A percentile compares a stretch with the other conserved stretches of the same genome.
Conservation (phyloP, 257 asterid genomes). For the Solanum virginianum region DNA sequence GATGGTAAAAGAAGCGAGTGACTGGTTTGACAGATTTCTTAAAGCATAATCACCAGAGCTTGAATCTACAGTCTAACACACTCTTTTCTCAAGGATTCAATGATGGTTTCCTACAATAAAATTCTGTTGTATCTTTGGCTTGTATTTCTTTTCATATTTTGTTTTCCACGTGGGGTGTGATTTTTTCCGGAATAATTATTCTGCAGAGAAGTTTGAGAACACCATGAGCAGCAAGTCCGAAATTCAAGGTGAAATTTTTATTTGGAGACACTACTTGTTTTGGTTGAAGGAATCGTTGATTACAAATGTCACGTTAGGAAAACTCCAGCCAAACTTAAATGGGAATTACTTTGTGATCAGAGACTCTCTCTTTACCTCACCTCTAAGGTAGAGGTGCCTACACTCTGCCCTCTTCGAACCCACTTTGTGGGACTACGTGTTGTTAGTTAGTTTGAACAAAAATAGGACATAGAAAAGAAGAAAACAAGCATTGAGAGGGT, state of each 20-base stretch:
- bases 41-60: neutral
- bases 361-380: too few species aligned
- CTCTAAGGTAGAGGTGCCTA: too few species aligned
- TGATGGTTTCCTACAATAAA: neutral
- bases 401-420: too few species aligned
- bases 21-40: slow-evolving; percentile 49
- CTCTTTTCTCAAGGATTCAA: neutral
- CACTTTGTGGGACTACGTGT: too few species aligned
- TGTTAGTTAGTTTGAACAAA: too few species aligned
- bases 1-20: slow-evolving; percentile 75
- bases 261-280: neutral
- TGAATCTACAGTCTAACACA: neutral
- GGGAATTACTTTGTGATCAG: neutral
- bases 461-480: neutral
- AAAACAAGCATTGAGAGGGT: neutral
- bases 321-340: neutral
- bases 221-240: too few species aligned
- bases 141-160: neutral
- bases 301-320: neutral
- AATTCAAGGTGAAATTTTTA: too few species aligned
- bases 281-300: neutral
- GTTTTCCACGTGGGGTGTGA: neutral
- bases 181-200: neutral
- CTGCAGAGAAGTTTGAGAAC: neutral
- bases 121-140: neutral